These are phyloP conservation scores for Funneliformis mosseae DNA, from an alignment of 192 early-diverging fungal species.

Conservation along the genomic window DNA sequence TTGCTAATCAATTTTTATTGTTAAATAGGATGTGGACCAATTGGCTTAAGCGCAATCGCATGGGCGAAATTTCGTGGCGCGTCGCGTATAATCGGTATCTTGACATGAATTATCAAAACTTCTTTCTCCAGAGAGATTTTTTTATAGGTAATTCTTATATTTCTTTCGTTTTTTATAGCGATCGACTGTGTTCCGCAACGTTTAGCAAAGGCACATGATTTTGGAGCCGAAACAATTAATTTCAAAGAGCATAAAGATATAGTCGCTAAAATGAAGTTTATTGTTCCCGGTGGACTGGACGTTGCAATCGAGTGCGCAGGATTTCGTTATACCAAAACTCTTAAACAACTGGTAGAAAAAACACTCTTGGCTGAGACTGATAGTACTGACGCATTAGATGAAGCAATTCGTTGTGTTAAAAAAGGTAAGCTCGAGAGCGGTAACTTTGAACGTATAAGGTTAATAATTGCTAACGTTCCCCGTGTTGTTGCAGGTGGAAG, in stretches of 20 bases:
- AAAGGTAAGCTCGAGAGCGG: too few relatives aligned
- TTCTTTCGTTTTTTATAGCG: slow-evolving; percentile 33
- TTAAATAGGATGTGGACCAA: slow-evolving; percentile 42
- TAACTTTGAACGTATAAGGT: too few relatives aligned
- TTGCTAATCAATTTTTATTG: not conserved
- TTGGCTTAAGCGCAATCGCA: slow-evolving; percentile 45
- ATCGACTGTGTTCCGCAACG: slow-evolving; percentile 47
- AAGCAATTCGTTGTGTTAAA: too few relatives aligned
- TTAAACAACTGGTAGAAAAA: slow-evolving; percentile 50
- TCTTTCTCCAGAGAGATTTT: not conserved
- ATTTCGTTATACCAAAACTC: slow-evolving; percentile 54
- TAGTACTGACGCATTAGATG: too few relatives aligned
- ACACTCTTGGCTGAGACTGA: too few relatives aligned
- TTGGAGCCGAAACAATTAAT: slow-evolving; percentile 42
- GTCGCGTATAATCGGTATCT: slow-evolving; percentile 39
- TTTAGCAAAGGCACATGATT: slow-evolving; percentile 35
- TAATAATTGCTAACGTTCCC: too few relatives aligned
- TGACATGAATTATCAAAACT: not conserved
- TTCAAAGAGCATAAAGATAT: slow-evolving; percentile 35
- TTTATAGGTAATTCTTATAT: too few relatives aligned
- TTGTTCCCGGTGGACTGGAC: slow-evolving; percentile 51
- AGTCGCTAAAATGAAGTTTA: slow-evolving; percentile 36
- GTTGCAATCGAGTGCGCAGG: slow-evolving; percentile 55
- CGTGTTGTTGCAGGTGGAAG: too few relatives aligned
- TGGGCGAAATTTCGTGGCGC: slow-evolving; percentile 40